Percentiles rank a stretch among this genome's conserved stretches.
These are phyloP conservation scores for Teunomyces lycoperdinae DNA, from an alignment of 805 yeast species.

Conservation along the genomic window DNA sequence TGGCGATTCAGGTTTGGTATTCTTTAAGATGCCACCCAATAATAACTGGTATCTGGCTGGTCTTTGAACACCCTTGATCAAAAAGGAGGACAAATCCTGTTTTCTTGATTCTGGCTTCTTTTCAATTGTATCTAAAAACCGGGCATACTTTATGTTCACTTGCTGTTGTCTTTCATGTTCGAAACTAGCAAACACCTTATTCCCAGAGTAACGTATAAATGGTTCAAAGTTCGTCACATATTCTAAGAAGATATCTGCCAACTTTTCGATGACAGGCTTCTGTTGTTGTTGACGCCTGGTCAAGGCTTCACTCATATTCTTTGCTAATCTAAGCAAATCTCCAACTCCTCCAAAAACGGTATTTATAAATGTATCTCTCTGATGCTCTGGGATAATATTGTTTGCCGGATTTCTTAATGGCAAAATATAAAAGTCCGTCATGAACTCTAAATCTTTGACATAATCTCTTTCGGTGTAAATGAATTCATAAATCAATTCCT, in stretches of 20 bases:
- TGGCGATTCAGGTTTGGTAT: conserved; percentile 71
- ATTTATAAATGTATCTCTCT: conserved; percentile 86
- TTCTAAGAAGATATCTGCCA: conserved; percentile 86
- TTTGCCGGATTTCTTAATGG: conserved; percentile 74
- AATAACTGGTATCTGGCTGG: conserved; percentile 92
- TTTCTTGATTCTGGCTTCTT: conserved; percentile 81
- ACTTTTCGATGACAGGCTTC: conserved; percentile 76
- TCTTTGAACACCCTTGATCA: conserved; percentile 93
- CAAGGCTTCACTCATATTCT: conserved; percentile 83
- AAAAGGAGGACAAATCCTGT: conserved; percentile 86
- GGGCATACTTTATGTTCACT: conserved; percentile 85
- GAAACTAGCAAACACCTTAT: conserved; percentile 91
- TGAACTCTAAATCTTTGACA: conserved; percentile 88
- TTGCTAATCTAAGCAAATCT: conserved; percentile 81
- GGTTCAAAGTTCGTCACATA: conserved; percentile 87
- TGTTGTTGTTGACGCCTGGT: conserved; percentile 79
- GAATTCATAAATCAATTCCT: conserved; percentile 91
- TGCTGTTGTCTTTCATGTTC: conserved; percentile 93
- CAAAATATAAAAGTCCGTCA: conserved; percentile 90
- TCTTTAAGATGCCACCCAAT: conserved; percentile 76
- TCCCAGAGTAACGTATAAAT: conserved; percentile 89
- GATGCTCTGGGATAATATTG: conserved; percentile 81
- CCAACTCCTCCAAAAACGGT: conserved; percentile 88
- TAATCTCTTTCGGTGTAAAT: conserved; percentile 93
- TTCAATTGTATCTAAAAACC: conserved; percentile 89